A percentile compares a stretch with the other conserved stretches of the same genome.
phyloP scores from a whole-genome alignment of 495 filamentous ascomycete species.

The Aspergillus diversus region DNA sequence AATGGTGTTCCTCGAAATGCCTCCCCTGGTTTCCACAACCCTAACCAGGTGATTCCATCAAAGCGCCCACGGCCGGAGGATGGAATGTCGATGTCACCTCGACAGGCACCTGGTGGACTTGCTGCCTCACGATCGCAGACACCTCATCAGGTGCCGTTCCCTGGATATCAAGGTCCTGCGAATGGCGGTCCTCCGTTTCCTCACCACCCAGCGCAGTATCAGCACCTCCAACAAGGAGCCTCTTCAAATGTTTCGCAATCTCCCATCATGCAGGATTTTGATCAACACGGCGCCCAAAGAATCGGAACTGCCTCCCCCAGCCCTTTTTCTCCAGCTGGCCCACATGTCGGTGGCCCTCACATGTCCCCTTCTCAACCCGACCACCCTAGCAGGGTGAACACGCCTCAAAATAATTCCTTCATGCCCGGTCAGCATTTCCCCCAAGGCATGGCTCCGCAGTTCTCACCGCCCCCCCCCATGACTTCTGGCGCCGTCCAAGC shows the following conservation, averaged over 20 bases:
- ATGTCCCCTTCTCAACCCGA: slow-evolving; percentile 79
- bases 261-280: slow-evolving; percentile 80
- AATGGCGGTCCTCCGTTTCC: slow-evolving; percentile 57
- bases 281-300: slow-evolving; percentile 69
- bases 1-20: slow-evolving; percentile 82
- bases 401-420: slow-evolving; percentile 72
- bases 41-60: slow-evolving; percentile 82
- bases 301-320: slow-evolving; percentile 90
- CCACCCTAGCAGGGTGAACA: slow-evolving; percentile 70
- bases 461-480: slow-evolving; percentile 47
- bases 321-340: slow-evolving; percentile 81
- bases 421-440: slow-evolving; percentile 61
- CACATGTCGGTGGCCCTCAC: slow-evolving; percentile 69
- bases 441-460: slow-evolving; percentile 63
- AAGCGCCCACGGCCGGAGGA: slow-evolving; percentile 88
- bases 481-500: slow-evolving; percentile 36
- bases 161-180: slow-evolving; percentile 63
- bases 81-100: slow-evolving; percentile 79
- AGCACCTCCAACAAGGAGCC: slow-evolving; percentile 81
- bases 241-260: slow-evolving; percentile 85
- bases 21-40: slow-evolving; percentile 73
- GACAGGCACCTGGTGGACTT: slow-evolving; percentile 72
- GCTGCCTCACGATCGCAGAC: slow-evolving; percentile 90
- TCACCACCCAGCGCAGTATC: slow-evolving; percentile 67
- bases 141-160: slow-evolving; percentile 72